A percentile compares a stretch with the other conserved stretches of the same genome.
Evolutionary conservation across 805 yeast genomes (phyloP).

Genomic region (Metschnikowia shivogae): DNA sequence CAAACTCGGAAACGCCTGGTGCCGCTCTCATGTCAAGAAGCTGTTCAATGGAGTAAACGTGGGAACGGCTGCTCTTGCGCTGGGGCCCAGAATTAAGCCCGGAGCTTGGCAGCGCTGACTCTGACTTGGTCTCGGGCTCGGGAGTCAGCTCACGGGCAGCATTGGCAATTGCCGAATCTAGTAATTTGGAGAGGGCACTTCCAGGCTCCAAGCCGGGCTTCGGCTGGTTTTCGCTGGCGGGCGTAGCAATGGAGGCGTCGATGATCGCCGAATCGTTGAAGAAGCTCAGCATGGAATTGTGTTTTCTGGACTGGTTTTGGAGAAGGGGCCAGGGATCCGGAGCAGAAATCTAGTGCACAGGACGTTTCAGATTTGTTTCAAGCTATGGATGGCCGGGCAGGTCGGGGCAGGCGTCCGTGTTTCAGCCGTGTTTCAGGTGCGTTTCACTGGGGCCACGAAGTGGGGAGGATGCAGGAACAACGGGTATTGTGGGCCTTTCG

Average conservation of each 20-base stretch:
- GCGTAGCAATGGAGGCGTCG: conserved; percentile 10
- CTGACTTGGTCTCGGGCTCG: conserved; percentile 21
- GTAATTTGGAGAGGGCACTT: conserved; percentile 37
- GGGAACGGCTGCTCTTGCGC: conserved; percentile 11
- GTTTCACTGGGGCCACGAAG: too few relatives aligned
- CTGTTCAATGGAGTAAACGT: conserved; percentile 25
- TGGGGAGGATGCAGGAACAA: too few relatives aligned
- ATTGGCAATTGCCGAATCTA: conserved; percentile 45
- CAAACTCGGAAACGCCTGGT: conserved; percentile 32
- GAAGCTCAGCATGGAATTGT: conserved; percentile 2
- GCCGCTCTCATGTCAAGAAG: conserved; percentile 31
- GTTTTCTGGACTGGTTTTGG: not conserved
- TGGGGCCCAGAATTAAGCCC: conserved; percentile 12
- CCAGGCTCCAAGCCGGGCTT: conserved; percentile 24
- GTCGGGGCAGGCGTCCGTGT: too few relatives aligned
- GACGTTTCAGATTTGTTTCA: not conserved
- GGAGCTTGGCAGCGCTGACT: conserved; percentile 6
- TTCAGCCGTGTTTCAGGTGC: too few relatives aligned
- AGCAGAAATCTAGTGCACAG: too few relatives aligned
- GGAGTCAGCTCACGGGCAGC: conserved; percentile 45
- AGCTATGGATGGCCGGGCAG: not conserved
- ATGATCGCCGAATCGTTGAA: conserved; percentile 18
- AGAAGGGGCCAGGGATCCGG: not conserved
- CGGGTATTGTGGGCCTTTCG: too few relatives aligned
- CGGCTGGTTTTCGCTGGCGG: not conserved